Evolutionary conservation across 2,329 filamentous ascomycete genomes (phyloP).

Genomic region (Fusarium citri): DNA sequence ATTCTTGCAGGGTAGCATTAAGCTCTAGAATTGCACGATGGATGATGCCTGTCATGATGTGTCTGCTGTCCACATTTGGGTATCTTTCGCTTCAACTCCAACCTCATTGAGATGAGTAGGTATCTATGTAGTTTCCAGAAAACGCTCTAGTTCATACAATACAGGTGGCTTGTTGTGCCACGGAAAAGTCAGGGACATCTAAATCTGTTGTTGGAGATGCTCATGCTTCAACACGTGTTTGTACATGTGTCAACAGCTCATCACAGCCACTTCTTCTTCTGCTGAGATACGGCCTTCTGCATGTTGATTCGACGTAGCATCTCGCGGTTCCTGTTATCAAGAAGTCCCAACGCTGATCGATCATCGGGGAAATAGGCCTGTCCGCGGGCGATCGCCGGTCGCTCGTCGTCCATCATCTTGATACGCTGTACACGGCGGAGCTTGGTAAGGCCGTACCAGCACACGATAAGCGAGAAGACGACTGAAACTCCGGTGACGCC

Average conservation of each 20-base stretch:
- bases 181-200: constrained; percentile 25
- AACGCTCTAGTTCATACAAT: constrained; percentile 37
- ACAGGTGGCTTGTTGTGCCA: constrained; percentile 36
- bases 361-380: constrained; percentile 54
- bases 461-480: constrained; percentile 79
- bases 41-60: constrained; percentile 17
- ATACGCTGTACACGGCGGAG: constrained; percentile 88
- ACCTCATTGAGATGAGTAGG: constrained; percentile 47
- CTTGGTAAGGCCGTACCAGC: constrained; percentile 84
- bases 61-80: constrained; percentile 36
- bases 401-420: constrained; percentile 75
- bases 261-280: constrained; percentile 51
- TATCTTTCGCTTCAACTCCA: constrained; percentile 35
- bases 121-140: constrained; percentile 33
- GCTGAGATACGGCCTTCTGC: constrained; percentile 57
- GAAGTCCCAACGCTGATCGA: constrained; percentile 59
- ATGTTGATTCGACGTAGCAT: constrained; percentile 64
- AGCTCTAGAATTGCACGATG: constrained; percentile 8
- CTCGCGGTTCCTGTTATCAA: constrained; percentile 67
- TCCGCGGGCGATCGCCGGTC: constrained; percentile 53
- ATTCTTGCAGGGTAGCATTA: constrained; percentile 10
- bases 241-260: background rate
- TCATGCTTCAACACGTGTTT: constrained; percentile 15
- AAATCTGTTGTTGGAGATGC: constrained; percentile 17
- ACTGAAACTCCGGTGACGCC: constrained; percentile 78